Percentiles rank a stretch among this genome's conserved stretches.
phyloP scores from a whole-genome alignment of 192 early-diverging fungal genomes.

The Entomortierella lignicola region DNA sequence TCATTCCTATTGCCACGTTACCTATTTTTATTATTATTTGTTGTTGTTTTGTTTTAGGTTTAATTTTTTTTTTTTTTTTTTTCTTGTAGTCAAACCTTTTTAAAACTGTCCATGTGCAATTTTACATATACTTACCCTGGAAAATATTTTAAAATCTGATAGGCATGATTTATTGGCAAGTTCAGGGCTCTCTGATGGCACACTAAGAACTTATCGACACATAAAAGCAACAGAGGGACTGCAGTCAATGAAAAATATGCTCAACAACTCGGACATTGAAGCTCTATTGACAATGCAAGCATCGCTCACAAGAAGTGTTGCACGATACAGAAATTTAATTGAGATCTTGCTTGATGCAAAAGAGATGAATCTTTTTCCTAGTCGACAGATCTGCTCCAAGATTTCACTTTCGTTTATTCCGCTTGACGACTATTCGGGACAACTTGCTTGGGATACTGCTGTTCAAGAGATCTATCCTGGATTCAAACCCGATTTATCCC shows the following conservation, averaged over 20 bases:
- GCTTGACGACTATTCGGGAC: constrained; percentile 38
- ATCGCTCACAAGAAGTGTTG: neutral
- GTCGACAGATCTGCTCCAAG: constrained; percentile 27
- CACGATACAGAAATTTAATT: constrained; percentile 45
- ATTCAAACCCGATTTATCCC: constrained; percentile 21
- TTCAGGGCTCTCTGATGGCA: constrained; percentile 29
- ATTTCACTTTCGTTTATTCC: constrained; percentile 30
- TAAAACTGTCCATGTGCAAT: too few species aligned
- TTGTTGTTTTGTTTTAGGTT: neutral
- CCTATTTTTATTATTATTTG: neutral
- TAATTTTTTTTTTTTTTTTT: too few species aligned
- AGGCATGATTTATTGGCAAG: constrained; percentile 28
- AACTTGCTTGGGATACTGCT: constrained; percentile 52
- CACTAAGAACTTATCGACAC: constrained; percentile 31
- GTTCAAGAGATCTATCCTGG: constrained; percentile 51
- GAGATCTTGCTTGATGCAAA: constrained; percentile 49
- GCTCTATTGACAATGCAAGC: constrained; percentile 31
- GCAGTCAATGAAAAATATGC: constrained; percentile 1
- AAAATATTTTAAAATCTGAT: neutral
- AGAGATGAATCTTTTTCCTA: constrained; percentile 43
- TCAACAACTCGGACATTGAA: constrained; percentile 26
- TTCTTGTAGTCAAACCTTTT: too few species aligned
- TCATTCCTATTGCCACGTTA: neutral
- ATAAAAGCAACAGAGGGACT: constrained; percentile 29
- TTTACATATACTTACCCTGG: too few species aligned